Evolutionary conservation across 257 asterid genomes (phyloP), one percentile per base, ranked within the genome.

Genomic region (Fraxinus excelsior): DNA sequence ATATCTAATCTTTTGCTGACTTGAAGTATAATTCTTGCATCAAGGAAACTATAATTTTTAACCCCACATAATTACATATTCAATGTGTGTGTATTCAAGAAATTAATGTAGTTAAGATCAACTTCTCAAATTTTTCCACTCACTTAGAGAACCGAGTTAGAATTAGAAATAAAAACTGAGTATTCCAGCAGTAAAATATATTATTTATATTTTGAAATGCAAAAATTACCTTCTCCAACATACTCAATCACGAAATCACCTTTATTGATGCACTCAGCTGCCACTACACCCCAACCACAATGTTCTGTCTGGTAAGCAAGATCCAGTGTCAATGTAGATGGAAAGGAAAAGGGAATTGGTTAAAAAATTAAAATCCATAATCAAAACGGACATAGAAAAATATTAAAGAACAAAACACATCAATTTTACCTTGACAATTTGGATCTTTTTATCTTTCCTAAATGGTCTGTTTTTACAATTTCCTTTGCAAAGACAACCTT

Each of bases 251-350:
- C 81, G 82, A 95, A 95, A 37, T 91, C 97, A 76, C 91, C 93
- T 85, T 89, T 90, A 18, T 76, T 81, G 80, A 95, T 84, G 78
- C 91, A 69, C 81, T 95, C 99, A 81, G 92, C 93, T 79, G 99
- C 96, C 72, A 87, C 96, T 23, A 87, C 98, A 75, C 99, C 99
- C 98, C 98, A 95, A 80, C 99, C 99, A 88, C 99, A 95, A 29
- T 37, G 88, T 65, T 89, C 91, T 51, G 99, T 95, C 99, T 95
- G 92, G 70, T 76, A 84, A 82, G 77, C 81, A 78, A 74, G 76
- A 81, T 64, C 76, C 29, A 74, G 77, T 78, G 78, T 78, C 51
- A 83, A 72, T 67, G 46, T 70, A 46, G 64, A 64, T 13, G 34
- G 11, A 53, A 74, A 42, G 34, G 77, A 28, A 62, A 67, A 80